These are phyloP conservation scores for Pseudophaeomoniella oleicola DNA, from an alignment of 2,329 filamentous ascomycete species.

Conservation along the genomic window DNA sequence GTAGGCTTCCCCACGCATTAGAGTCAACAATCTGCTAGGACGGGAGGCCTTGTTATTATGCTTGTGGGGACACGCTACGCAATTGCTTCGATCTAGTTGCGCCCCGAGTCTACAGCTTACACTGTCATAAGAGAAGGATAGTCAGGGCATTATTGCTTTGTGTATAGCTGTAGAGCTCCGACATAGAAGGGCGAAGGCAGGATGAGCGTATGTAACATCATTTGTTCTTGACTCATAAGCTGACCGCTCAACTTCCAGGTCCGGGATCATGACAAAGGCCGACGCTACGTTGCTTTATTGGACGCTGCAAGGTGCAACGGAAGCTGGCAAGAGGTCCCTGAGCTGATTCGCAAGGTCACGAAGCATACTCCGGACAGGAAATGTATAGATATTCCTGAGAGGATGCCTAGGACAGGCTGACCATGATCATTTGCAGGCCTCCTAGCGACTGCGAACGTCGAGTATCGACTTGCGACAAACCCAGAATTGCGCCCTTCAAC, in stretches of 20 bases:
- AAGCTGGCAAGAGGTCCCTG: constrained; percentile 72
- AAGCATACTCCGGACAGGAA: constrained; percentile 79
- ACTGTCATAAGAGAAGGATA: no score
- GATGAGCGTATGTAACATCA: constrained; percentile 1
- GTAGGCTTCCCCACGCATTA: no score
- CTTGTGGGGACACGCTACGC: no score
- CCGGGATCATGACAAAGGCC: constrained; percentile 56
- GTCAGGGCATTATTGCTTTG: no score
- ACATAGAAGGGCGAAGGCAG: no score
- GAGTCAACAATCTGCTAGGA: no score
- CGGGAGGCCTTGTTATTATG: no score
- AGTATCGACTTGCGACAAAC: constrained; percentile 48
- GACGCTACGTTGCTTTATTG: constrained; percentile 66
- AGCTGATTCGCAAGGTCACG: constrained; percentile 80
- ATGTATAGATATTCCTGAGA: constrained; percentile 42
- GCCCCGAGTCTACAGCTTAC: no score
- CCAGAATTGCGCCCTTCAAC: constrained; percentile 18
- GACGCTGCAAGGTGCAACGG: constrained; percentile 79
- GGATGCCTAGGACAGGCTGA: constrained; percentile 6
- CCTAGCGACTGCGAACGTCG: constrained; percentile 53
- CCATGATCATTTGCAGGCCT: constrained; percentile 37
- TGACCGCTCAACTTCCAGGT: constrained; percentile 19
- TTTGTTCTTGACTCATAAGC: background rate
- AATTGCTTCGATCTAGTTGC: no score
- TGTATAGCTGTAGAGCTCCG: no score